Conservation (phyloP, 2,329 filamentous ascomycete genomes). For the Hypoxylon rubiginosum region DNA sequence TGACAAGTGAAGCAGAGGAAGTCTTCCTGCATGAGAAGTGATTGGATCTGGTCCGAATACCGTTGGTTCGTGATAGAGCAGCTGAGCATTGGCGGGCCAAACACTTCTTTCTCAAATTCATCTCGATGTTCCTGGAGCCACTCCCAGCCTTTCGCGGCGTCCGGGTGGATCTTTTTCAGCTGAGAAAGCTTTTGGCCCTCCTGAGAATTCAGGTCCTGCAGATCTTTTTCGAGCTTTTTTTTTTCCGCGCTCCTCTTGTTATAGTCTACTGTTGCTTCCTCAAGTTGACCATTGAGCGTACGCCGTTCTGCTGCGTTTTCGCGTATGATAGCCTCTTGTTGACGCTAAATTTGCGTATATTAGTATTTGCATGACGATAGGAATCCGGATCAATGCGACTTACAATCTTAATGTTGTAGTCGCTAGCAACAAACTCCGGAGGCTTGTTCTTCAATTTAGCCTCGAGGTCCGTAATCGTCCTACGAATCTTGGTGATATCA, state of each 20-base stretch:
- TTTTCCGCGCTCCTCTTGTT: constrained; percentile 57
- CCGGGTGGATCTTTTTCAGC: constrained; percentile 70
- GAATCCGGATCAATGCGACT: constrained; percentile 51
- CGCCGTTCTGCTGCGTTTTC: constrained; percentile 63
- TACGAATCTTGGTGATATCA: constrained; percentile 57
- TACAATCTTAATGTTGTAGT: constrained; percentile 81
- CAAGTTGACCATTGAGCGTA: constrained; percentile 52
- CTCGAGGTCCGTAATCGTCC: constrained; percentile 73
- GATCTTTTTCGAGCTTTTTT: constrained; percentile 59
- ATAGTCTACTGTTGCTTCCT: constrained; percentile 59
- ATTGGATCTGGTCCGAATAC: constrained; percentile 70
- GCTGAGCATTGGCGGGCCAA: constrained; percentile 83
- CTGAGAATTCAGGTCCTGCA: constrained; percentile 76
- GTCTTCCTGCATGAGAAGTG: constrained; percentile 64
- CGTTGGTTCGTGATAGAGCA: constrained; percentile 82
- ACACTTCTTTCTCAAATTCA: constrained; percentile 80
- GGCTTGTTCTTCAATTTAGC: constrained; percentile 73
- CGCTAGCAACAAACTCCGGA: constrained; percentile 75
- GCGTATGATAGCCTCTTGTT: constrained; percentile 69
- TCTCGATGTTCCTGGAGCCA: constrained; percentile 83
- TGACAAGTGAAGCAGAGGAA: constrained; percentile 82
- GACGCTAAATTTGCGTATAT: constrained; percentile 62
- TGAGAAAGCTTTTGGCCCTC: constrained; percentile 79
- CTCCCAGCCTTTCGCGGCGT: constrained; percentile 79
- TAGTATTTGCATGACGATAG: constrained; percentile 26